These are phyloP conservation scores for Neohortaea acidophila DNA, from an alignment of 495 filamentous ascomycete species.

Conservation along the genomic window DNA sequence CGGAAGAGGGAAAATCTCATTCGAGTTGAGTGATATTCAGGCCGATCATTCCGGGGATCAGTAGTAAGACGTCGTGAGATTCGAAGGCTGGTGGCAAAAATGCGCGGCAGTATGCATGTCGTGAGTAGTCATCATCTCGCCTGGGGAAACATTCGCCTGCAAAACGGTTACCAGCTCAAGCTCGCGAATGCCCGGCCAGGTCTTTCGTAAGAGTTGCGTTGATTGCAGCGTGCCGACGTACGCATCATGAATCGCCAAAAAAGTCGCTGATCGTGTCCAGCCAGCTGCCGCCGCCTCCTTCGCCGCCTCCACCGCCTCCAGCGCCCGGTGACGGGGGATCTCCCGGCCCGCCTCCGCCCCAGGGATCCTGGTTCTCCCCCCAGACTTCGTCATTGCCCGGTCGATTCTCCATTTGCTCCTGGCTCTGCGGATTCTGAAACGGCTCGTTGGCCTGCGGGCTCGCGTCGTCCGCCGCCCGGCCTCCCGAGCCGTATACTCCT, in stretches of 20 bases:
- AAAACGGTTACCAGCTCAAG: too few species aligned
- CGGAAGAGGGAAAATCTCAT: too few species aligned
- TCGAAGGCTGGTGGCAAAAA: too few species aligned
- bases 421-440: slow-evolving; percentile 11
- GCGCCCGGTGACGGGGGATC: slow-evolving; percentile 23
- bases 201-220: too few species aligned
- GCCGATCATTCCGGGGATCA: too few species aligned
- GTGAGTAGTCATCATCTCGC: too few species aligned
- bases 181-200: too few species aligned
- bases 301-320: slow-evolving; percentile 21
- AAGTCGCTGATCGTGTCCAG: slow-evolving; percentile 20
- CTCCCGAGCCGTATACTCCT: slow-evolving; percentile 20
- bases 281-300: slow-evolving; percentile 17
- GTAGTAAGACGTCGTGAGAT: too few species aligned
- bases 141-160: too few species aligned
- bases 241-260: slow-evolving; percentile 11
- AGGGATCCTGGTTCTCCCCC: slow-evolving; percentile 29
- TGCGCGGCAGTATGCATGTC: too few species aligned
- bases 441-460: slow-evolving; percentile 8
- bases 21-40: too few species aligned
- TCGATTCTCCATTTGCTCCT: slow-evolving; percentile 14
- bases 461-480: slow-evolving; percentile 7
- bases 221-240: too few species aligned
- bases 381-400: slow-evolving; percentile 26
- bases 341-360: slow-evolving; percentile 26